Evolutionary conservation across 768 basidiomycete genomes (phyloP), one percentile per base, ranked within the genome.

Genomic region (Psilocybe cubensis): DNA sequence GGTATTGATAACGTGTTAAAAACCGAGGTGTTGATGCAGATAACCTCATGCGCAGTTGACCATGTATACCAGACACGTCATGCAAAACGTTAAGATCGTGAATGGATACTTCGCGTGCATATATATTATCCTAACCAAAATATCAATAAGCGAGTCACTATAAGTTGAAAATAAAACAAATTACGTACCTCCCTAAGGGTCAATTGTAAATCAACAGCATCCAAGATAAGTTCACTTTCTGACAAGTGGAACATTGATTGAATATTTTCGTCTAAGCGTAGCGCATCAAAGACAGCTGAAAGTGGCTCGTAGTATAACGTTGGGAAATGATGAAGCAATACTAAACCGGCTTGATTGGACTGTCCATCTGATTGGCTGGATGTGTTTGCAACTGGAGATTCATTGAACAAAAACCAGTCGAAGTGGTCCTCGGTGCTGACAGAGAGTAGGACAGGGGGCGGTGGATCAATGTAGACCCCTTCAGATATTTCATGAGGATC

Each of bases 271-370:
- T 91, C 88, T 64, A 82, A 79, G 27, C 89, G 87, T 41, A 93
- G 72, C 54, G 86, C 87, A 54, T 87, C 87, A 64, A 92, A 92
- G 18, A 92, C 82, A 55, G 72, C 77, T 41, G 80, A 82, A 44
- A 93, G 67, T 25, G 90, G 85, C 67, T 92, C 90, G 63, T 92
- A 92, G 69, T 90, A 93, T 6, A 92, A 75, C 3, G 84, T 88
- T 2, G 90, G 89, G 17, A 74, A 79, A 56, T 84, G 75, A 44
- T 83, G 80, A 56, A 93, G 77, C 46, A 92, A 72, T 5, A 90
- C 67, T n/a, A 71, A 66, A 28, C 67, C 66, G 40, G 57, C 21
- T 10, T 29, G 28, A 35, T 44, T 49, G 29, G 29, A 27, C 21
- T 54, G 12, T 41, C 6, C 58, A 5, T 67, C 63, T 20, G 70